Base-by-base conservation (phyloP, 192 early-diverging fungal genomes). In the Podila verticillata region DNA sequence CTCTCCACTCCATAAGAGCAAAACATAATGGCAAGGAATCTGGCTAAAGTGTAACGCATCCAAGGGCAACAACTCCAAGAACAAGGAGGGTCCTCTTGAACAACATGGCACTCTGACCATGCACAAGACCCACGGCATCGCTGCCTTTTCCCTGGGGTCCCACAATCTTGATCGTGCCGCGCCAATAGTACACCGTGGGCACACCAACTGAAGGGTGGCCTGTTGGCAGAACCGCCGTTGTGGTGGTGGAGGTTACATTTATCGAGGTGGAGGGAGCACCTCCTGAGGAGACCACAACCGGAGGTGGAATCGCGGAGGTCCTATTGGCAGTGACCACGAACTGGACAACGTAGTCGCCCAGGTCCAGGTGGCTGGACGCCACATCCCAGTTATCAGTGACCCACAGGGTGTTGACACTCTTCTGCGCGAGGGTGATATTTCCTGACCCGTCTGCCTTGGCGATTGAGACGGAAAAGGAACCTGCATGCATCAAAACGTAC, bases 131-230 rank as follows among this genome's bases (percentile, higher is more conserved):
- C 32, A 31, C 4, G 30, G 35, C 7, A 47, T 9, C 8, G 58
- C 39, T 48, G 34, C 36, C 29, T 24, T 44, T 48, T 2, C 7
- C 5, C n/a, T n/a, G n/a, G 3, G 72, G 64, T 29, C n/a, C 57
- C 4, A 26, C 34, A 32, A 73, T 30, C 24, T 57, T 24, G 44
- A 73, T 20, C 7, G 7, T 30, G 15, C 51, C 58, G 1, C 64
- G 35, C 72, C 72, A 73, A 34, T 65, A 66, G 56, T 66, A 73
- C 2, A 66, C 12, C 28, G 26, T 20, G 24, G 63, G 61, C 1
- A 48, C 2, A 20, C n/a, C 31, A 1, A 3, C 7, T 28, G 54
- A 9, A 0, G 6, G 31, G 7, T 32, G 20, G 20, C 62, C 12
- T 20, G 56, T 19, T 60, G 65, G 13, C 3, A 8, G 57, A 1